Base-by-base conservation (phyloP, 257 asterid species). In the Jacaranda mimosifolia region DNA sequence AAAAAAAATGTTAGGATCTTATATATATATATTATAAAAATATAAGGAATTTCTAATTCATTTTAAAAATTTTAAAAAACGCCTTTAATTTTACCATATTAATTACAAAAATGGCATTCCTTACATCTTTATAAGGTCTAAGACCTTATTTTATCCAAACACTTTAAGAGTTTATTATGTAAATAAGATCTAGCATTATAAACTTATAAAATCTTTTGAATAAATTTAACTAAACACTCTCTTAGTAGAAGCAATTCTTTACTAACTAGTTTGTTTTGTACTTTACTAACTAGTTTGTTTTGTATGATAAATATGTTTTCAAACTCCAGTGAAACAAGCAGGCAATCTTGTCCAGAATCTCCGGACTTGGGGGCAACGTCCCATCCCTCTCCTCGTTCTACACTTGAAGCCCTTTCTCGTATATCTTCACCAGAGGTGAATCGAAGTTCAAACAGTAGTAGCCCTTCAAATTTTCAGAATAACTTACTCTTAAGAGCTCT, bases 371-470 rank as follows among this genome's bases (percentile, higher is more conserved):
- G 84, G 69, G 56, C 68, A 40, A 17, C 79, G 13, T 77, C 88
- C 72, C 86, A 77, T 69, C 88, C 42, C 68, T 92, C 97, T 15
- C 94, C 94, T 35, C 89, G 81, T 69, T 90, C 91, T 4, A 81
- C 88, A 53, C 89, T 88, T 10, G 94, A 85, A 80, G 83, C 32
- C 40, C 82, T 74, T 68, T 86, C 87, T 57, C 72, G 78, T 45
- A 6, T 82, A 36, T 70, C 84, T 77, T 86, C 93, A 6, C 81
- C 89, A 0, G 92, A 84, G 83, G 68, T 79, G 36, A 73, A 80
- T 48, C 73, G 82, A 56, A 43, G 71, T 63, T 81, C 88, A 40
- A 79, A 58, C 75, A 67, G 36, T 39, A 19, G 46, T 21, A 81
- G 85, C 82, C 83, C 85, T 66, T 74, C 87, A 63, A 78, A 77